These are phyloP conservation scores for Elsinoe arachidis DNA, from an alignment of 2,329 filamentous ascomycete genomes.

Conservation along the genomic window DNA sequence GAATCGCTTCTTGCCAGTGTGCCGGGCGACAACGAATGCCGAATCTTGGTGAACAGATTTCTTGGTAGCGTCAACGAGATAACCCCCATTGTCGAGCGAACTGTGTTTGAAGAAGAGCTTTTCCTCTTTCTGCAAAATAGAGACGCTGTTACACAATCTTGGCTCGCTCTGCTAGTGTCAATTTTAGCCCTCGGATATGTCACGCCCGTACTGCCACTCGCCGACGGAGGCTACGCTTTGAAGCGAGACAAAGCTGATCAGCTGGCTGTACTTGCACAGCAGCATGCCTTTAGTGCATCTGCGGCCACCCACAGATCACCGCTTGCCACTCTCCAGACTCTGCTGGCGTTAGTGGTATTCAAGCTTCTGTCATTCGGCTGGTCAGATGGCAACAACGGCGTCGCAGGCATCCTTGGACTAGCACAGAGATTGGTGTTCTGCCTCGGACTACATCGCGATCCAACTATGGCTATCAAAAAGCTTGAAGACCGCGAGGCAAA, in stretches of 20 bases:
- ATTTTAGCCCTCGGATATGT: slow-evolving; percentile 5
- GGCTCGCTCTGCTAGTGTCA: slow-evolving; percentile 1
- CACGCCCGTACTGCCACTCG: background rate
- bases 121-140: background rate
- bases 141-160: background rate
- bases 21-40: slow-evolving; percentile 3
- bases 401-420: background rate
- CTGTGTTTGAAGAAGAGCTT: background rate
- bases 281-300: background rate
- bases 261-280: background rate
- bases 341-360: background rate
- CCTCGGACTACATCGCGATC: slow-evolving; percentile 5
- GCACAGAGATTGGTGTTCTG: background rate
- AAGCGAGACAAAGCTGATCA: background rate
- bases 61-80: slow-evolving; percentile 5
- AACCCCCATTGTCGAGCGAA: background rate
- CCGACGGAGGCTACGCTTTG: background rate
- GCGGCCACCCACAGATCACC: background rate
- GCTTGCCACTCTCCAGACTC: background rate
- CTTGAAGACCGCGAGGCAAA: background rate
- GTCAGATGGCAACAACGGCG: slow-evolving; percentile 6
- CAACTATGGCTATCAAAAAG: background rate
- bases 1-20: background rate
- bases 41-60: background rate
- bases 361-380: background rate